Conservation (phyloP, 345 rosid genomes). For the Euphorbia tirucalli region DNA sequence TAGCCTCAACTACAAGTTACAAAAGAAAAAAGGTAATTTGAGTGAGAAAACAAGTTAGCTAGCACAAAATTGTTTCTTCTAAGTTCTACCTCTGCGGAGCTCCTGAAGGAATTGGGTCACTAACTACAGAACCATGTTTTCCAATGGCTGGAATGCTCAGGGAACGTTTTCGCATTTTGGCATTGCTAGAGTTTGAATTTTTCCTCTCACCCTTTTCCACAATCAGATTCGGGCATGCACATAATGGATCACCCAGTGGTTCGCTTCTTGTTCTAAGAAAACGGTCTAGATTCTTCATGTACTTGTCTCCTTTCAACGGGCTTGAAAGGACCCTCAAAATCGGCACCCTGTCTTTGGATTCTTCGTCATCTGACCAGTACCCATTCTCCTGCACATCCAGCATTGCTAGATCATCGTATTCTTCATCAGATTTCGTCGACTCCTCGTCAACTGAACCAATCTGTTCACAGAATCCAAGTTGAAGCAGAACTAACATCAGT, state of each 20-base stretch:
- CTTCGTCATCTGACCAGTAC: conserved; percentile 60
- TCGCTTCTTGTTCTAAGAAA: conserved; percentile 50
- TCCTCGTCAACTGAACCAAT: conserved; percentile 98
- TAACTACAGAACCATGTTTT: conserved; percentile 42
- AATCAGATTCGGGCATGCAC: conserved; percentile 41
- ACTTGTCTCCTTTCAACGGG: conserved; percentile 42
- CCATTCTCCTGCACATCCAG: conserved; percentile 56
- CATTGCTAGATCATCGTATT: conserved; percentile 96
- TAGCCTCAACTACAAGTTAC: neutral
- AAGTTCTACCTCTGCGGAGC: conserved; percentile 42
- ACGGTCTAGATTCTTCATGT: conserved; percentile 52
- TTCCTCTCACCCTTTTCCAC: conserved; percentile 42
- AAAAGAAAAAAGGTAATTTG: neutral
- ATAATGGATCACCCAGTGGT: conserved; percentile 43
- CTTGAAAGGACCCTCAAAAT: conserved; percentile 14
- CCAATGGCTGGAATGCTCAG: conserved; percentile 75
- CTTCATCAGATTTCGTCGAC: conserved; percentile 91
- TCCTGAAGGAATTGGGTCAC: conserved; percentile 58
- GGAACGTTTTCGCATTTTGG: conserved; percentile 62
- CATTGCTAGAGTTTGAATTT: conserved; percentile 32
- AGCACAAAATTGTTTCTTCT: conserved; percentile 15
- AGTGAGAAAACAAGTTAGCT: neutral
- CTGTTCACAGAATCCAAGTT: conserved; percentile 34
- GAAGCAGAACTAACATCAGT: neutral
- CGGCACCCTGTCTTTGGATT: conserved; percentile 31